These are phyloP conservation scores for Fennellomyces sp. DNA, from an alignment of 371 early-diverging fungal species.

Conservation along the genomic window DNA sequence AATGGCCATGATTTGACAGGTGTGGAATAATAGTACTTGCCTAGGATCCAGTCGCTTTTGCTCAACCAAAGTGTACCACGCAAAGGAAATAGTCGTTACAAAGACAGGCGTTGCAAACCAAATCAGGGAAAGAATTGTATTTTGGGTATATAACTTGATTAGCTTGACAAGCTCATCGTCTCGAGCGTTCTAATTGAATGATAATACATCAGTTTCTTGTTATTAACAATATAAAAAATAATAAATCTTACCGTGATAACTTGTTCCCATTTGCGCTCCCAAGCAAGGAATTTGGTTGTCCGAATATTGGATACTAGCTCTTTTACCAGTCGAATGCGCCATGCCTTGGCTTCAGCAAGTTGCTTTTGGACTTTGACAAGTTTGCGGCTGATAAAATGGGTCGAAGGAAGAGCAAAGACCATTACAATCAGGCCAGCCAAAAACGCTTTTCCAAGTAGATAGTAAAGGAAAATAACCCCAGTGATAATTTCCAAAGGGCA, in stretches of 20 bases:
- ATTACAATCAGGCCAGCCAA: conserved; percentile 69
- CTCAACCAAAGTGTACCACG: conserved; percentile 64
- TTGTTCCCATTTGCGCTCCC: conserved; percentile 73
- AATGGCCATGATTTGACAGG: not conserved
- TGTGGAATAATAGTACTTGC: too few relatives aligned
- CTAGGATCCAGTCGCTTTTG: conserved; percentile 65
- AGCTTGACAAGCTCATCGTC: conserved; percentile 55
- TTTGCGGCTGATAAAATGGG: conserved; percentile 54
- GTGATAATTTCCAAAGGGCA: conserved; percentile 65
- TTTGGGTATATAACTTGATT: conserved; percentile 59
- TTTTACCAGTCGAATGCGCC: conserved; percentile 60
- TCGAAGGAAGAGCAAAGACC: conserved; percentile 64
- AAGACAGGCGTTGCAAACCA: conserved; percentile 76
- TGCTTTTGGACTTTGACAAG: conserved; percentile 53
- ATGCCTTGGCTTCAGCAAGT: conserved; percentile 60
- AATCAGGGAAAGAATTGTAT: conserved; percentile 56
- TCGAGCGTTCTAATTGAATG: conserved; percentile 52
- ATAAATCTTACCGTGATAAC: conserved; percentile 41
- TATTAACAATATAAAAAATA: not conserved
- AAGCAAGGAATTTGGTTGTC: conserved; percentile 77
- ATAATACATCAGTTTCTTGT: not conserved
- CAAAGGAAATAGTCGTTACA: conserved; percentile 67
- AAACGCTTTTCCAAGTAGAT: conserved; percentile 67
- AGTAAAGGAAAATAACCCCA: conserved; percentile 66
- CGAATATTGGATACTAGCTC: conserved; percentile 74